Evolutionary conservation across 805 yeast species (phyloP), one percentile per base, ranked within the genome.

Genomic region (Candida odintsovae): DNA sequence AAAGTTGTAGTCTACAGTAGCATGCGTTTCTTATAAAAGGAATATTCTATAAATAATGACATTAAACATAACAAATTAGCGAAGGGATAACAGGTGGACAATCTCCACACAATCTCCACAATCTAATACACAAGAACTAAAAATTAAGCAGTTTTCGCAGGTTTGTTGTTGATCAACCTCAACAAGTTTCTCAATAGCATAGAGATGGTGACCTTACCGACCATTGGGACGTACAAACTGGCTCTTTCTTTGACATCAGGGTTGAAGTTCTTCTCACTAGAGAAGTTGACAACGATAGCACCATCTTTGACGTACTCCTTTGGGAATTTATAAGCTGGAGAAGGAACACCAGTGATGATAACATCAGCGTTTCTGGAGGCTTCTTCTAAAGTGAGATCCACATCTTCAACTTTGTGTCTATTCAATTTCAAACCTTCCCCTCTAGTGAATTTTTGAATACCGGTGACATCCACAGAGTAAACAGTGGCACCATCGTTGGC

Each of bases 401-500:
- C 65, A 48, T 82, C 86, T 44, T 77, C 76, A 13, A 90, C 97
- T 52, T 83, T 84, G 65, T 94, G 99, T 61, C 90, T 83, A 47
- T 76, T 80, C 57, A 84, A 78, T 61, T 78, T 80, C 57, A 94
- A 72, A 36, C 95, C 95, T 57, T 88, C 95, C 31, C 99, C 99
- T 59, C 99, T 78, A 19, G 97, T 92, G 68, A 87, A 94, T 63
- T 82, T 81, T 66, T 94, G 98, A 52, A 90, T 81, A 56, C 89
- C 86, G 58, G 85, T 82, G 43, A 94, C 69, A 62, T 94, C 98
- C 3, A 82, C 92, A 1, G 98, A 90, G 64, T 86, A 94, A 2
- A 94, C 98, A 1, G 83, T 84, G 20, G 99, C 99, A 51, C 99
- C 99, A 62, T 94, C 99, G 61, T 94, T 94, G 18, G 99, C 98